Evolutionary conservation across 164 flowering plant species (phyloP).

Genomic region (Buxus sempervirens): DNA sequence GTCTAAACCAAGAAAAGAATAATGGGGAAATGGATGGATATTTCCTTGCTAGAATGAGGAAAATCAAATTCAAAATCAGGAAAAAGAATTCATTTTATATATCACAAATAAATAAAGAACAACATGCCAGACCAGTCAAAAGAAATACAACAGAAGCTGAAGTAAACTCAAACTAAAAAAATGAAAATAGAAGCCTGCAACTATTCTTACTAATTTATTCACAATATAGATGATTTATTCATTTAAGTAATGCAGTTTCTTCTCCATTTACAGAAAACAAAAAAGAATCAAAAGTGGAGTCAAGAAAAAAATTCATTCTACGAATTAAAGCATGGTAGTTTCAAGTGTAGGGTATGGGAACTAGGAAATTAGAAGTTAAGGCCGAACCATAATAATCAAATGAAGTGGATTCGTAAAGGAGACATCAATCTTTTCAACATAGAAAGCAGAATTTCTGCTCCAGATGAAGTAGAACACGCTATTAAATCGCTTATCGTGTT

Average conservation of each 20-base stretch:
- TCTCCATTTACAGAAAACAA: no score
- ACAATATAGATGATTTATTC: no score
- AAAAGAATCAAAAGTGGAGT: background rate
- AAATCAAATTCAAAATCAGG: no score
- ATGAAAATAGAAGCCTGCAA: background rate
- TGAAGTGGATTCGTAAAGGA: background rate
- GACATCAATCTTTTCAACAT: background rate
- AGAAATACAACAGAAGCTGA: no score
- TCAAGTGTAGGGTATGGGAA: background rate
- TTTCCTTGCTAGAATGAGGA: no score
- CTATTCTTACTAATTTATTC: background rate
- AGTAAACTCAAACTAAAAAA: no score
- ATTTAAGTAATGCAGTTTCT: no score
- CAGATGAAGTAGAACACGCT: background rate
- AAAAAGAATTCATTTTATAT: no score
- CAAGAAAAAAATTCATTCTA: background rate
- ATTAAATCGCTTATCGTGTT: background rate
- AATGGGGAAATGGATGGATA: no score
- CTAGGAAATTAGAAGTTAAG: background rate
- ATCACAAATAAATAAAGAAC: no score
- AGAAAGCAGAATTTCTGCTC: background rate
- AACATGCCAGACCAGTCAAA: no score
- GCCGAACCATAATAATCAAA: background rate
- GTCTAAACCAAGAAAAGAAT: no score
- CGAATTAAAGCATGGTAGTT: background rate